These are phyloP conservation scores for Erysimum cheiri DNA, from an alignment of 441 rosid species.

Conservation along the genomic window DNA sequence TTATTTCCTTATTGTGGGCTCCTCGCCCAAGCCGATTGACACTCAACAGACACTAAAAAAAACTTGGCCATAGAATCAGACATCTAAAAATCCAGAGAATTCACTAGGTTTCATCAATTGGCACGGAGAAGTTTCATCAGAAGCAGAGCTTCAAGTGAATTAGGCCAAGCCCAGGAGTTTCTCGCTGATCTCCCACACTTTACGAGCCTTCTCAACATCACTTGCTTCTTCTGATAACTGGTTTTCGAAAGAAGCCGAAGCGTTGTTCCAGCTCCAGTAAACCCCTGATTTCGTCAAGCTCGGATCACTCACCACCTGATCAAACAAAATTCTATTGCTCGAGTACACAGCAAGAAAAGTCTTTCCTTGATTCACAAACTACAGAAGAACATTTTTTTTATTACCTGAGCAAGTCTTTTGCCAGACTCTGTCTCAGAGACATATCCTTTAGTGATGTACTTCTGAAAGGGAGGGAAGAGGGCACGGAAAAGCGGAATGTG, in stretches of 20 bases:
- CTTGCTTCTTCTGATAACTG: conserved; percentile 87
- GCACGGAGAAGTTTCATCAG: conserved; percentile 6
- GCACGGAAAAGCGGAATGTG: conserved; percentile 83
- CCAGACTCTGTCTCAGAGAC: conserved; percentile 94
- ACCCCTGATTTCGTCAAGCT: conserved; percentile 87
- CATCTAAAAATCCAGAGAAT: conserved; percentile 14
- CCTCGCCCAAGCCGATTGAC: conserved; percentile 34
- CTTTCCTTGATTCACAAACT: neutral
- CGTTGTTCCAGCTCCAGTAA: conserved; percentile 99
- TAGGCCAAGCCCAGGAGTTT: conserved; percentile 84
- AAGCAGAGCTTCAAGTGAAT: neutral
- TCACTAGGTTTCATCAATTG: conserved; percentile 13
- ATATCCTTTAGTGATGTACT: conserved; percentile 90
- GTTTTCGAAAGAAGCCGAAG: conserved; percentile 86
- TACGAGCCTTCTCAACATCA: conserved; percentile 73
- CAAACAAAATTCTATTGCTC: neutral
- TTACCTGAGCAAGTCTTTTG: conserved; percentile 87
- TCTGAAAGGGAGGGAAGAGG: conserved; percentile 94
- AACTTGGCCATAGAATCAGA: conserved; percentile 7
- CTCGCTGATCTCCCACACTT: conserved; percentile 91
- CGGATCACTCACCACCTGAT: conserved; percentile 79
- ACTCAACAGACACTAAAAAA: conserved; percentile 34
- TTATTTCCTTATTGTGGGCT: conserved; percentile 31
- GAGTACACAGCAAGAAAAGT: conserved; percentile 14
- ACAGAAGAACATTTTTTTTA: neutral